Conservation (phyloP, 1,284 basidiomycete genomes). For the Serendipita sp. region DNA sequence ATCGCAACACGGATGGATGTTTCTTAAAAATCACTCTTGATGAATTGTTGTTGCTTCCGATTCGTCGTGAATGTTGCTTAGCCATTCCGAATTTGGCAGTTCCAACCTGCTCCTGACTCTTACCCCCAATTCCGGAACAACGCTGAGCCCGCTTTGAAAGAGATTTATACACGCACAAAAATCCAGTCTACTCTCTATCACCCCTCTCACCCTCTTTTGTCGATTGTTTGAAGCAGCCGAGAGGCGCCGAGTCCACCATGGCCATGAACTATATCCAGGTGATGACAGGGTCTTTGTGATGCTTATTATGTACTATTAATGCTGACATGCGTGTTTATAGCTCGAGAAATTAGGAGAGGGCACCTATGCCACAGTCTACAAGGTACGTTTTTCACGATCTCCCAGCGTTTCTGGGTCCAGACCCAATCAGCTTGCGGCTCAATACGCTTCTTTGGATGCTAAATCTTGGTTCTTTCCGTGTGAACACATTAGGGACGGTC, state of each 20-base stretch:
- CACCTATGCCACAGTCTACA: constrained; percentile 83
- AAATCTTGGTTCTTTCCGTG: neutral
- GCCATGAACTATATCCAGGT: constrained; percentile 59
- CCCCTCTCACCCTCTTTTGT: neutral
- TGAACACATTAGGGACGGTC: constrained; percentile 51
- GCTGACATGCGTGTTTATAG: constrained; percentile 30
- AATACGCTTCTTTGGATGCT: neutral
- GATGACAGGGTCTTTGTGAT: constrained; percentile 14
- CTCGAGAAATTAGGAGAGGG: constrained; percentile 84
- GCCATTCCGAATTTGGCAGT: neutral
- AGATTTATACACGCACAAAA: too few species aligned
- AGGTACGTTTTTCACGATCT: constrained; percentile 33
- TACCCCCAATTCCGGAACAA: neutral
- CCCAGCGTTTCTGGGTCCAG: constrained; percentile 4
- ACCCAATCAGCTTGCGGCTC: constrained; percentile 5
- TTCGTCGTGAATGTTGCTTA: too few species aligned
- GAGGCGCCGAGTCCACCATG: neutral
- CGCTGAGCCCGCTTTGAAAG: neutral
- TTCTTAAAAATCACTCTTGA: too few species aligned
- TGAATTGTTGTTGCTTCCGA: too few species aligned
- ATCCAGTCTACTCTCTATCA: too few species aligned
- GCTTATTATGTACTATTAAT: neutral
- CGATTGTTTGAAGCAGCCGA: neutral
- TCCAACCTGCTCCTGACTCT: neutral
- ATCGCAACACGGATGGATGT: too few species aligned